These are phyloP conservation scores for Xylaria sp. DNA, from an alignment of 495 filamentous ascomycete genomes.

Conservation along the genomic window DNA sequence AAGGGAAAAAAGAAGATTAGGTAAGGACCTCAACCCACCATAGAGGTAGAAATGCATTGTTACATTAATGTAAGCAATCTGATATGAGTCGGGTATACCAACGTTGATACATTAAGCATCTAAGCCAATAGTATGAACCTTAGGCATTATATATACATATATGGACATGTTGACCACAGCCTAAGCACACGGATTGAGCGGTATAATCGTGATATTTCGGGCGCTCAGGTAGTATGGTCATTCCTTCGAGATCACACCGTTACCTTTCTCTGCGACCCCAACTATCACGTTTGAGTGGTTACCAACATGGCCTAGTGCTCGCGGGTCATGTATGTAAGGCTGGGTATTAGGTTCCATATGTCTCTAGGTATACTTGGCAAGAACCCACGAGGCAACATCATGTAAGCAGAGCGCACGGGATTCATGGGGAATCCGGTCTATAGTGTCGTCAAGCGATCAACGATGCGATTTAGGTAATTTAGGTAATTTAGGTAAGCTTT, in stretches of 20 bases:
- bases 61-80: slow-evolving; percentile 9
- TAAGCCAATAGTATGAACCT: slow-evolving; percentile 1
- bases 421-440: not conserved
- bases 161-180: not conserved
- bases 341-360: not conserved
- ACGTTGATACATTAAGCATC: slow-evolving; percentile 8
- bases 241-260: not conserved
- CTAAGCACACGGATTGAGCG: not conserved
- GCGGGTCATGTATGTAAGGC: not conserved
- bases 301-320: not conserved
- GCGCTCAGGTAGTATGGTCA: not conserved
- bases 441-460: not conserved
- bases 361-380: not conserved
- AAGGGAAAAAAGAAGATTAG: not conserved
- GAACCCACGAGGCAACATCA: not conserved
- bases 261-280: not conserved
- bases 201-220: not conserved
- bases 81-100: slow-evolving; percentile 12
- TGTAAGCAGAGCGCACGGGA: not conserved
- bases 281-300: not conserved
- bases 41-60: not conserved
- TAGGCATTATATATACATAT: not conserved
- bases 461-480: not conserved
- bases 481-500: not conserved
- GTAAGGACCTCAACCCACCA: not conserved